phyloP scores from a whole-genome alignment of 306 rosid species.

The Ammopiptanthus mongolicus region DNA sequence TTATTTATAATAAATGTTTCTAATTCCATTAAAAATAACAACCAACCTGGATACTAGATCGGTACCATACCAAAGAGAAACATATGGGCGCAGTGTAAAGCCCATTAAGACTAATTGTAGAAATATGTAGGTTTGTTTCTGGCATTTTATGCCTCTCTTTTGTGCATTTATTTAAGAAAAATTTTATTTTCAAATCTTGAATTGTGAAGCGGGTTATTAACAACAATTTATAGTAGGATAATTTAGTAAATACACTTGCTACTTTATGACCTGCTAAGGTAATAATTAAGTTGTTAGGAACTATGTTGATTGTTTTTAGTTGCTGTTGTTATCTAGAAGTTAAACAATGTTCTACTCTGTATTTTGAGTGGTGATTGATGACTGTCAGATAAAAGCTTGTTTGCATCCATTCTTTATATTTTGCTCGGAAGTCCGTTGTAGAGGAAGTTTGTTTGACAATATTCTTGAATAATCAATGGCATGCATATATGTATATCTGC shows the following conservation, averaged over 20 bases:
- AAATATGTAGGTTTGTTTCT: neutral
- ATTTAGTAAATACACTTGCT: neutral
- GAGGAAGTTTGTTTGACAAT: neutral
- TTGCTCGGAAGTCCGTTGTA: neutral
- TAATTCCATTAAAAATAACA: too few species aligned
- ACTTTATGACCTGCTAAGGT: too few species aligned
- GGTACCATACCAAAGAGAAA: neutral
- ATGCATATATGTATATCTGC: neutral
- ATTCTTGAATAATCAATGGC: neutral
- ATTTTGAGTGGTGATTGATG: neutral
- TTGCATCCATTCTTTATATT: neutral
- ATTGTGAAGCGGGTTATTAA: neutral
- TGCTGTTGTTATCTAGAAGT: neutral
- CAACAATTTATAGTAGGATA: neutral
- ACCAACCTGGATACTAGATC: too few species aligned
- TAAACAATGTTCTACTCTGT: neutral
- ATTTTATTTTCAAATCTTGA: neutral
- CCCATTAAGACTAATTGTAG: too few species aligned
- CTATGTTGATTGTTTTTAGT: neutral
- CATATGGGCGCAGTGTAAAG: too few species aligned
- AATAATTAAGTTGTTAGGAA: neutral
- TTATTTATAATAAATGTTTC: too few species aligned
- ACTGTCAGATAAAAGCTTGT: neutral
- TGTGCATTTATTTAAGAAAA: neutral
- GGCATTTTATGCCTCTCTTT: neutral